phyloP scores from a whole-genome alignment of 73 alveolate species.

The Durusdinium trenchii region DNA sequence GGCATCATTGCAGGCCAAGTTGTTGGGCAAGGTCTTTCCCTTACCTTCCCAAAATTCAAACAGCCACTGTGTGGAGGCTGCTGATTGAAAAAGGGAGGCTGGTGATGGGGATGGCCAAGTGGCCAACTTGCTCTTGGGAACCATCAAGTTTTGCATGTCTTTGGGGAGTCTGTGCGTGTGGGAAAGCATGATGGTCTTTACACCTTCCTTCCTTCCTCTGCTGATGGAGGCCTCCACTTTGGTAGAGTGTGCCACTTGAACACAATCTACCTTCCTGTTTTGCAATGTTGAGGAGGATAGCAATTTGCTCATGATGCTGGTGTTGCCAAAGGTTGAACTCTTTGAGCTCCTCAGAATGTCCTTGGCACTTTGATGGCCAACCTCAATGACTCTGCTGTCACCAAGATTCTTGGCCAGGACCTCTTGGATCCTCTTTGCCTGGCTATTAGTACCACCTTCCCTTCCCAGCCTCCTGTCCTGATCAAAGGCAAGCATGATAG shows the following conservation, averaged over 20 bases:
- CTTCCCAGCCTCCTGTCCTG: background rate
- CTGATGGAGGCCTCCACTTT: background rate
- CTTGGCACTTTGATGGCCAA: background rate
- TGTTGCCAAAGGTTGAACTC: background rate
- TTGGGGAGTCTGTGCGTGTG: background rate
- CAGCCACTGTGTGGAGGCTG: background rate
- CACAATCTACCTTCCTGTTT: background rate
- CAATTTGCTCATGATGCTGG: background rate
- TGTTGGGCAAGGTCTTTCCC: background rate
- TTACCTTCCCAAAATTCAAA: background rate
- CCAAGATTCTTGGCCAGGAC: background rate
- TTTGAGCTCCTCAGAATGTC: background rate
- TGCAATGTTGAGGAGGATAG: background rate
- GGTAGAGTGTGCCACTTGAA: background rate
- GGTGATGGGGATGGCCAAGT: conserved; percentile 7
- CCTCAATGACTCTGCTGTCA: background rate
- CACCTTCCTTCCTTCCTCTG: background rate
- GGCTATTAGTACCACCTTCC: background rate
- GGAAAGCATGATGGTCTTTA: background rate
- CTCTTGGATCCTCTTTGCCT: background rate
- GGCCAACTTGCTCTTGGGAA: background rate
- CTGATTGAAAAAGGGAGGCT: background rate
- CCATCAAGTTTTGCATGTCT: background rate
- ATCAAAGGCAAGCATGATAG: background rate
- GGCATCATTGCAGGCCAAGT: background rate